A percentile compares a stretch with the other conserved stretches of the same genome.
phyloP scores from a whole-genome alignment of 305 asterid species.

The Solanum hybrid region DNA sequence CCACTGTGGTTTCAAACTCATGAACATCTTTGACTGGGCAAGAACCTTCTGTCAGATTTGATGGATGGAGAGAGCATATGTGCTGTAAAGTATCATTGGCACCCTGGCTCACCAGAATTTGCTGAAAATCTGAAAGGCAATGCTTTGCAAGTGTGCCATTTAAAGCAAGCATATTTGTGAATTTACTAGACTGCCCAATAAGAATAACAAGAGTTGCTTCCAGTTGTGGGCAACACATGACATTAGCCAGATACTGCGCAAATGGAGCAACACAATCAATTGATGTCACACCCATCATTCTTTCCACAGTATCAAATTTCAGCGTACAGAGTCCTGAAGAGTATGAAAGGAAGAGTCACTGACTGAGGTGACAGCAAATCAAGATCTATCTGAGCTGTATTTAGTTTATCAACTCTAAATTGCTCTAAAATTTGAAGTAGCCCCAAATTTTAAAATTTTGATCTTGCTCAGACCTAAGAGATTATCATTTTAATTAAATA shows the following conservation, averaged over 20 bases:
- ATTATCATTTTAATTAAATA: background rate
- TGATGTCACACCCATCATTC: slow-evolving; percentile 68
- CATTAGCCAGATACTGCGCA: slow-evolving; percentile 90
- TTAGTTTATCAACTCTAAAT: background rate
- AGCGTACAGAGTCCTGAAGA: slow-evolving; percentile 65
- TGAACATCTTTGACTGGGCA: slow-evolving; percentile 70
- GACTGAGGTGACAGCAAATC: background rate
- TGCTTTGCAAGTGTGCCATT: slow-evolving; percentile 56
- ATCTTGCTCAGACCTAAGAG: background rate
- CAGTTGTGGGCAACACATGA: slow-evolving; percentile 94
- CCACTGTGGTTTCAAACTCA: slow-evolving; percentile 70
- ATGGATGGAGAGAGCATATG: slow-evolving; percentile 73
- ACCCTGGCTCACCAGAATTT: slow-evolving; percentile 78
- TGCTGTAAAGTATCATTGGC: slow-evolving; percentile 62
- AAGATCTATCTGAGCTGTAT: background rate
- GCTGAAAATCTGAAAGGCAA: slow-evolving; percentile 84
- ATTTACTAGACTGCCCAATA: slow-evolving; percentile 76
- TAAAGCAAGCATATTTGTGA: slow-evolving; percentile 57
- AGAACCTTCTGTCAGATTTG: slow-evolving; percentile 85
- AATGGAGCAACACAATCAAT: slow-evolving; percentile 85
- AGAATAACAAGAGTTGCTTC: slow-evolving; percentile 81
- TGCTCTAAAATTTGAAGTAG: background rate
- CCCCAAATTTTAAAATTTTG: background rate
- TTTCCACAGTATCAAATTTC: slow-evolving; percentile 56
- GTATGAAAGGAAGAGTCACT: background rate